Percentiles rank a stretch among this genome's conserved stretches.
Conservation (phyloP, 2,329 filamentous ascomycete species). For the Podosphaera aphanis region DNA sequence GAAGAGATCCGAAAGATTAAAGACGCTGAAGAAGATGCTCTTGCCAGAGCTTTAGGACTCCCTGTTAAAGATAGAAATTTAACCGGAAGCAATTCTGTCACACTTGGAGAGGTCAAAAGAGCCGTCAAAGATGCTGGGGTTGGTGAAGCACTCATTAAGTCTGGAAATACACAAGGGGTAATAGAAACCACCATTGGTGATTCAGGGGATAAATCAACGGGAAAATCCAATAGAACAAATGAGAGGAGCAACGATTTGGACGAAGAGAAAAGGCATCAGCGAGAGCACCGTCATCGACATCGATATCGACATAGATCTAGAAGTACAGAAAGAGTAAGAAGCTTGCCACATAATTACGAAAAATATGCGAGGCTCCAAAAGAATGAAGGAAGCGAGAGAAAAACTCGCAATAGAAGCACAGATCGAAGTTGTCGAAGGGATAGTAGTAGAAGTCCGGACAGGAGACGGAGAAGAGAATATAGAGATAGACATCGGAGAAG, state of each 20-base stretch:
- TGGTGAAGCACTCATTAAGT: conserved; percentile 17
- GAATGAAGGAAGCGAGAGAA: conserved; percentile 8
- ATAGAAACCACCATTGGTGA: conserved; percentile 1
- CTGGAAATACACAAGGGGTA: conserved; percentile 5
- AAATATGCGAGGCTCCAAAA: conserved; percentile 9
- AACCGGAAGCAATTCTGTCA: conserved; percentile 45
- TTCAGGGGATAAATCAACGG: conserved; percentile 3
- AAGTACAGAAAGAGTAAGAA: conserved; percentile 9
- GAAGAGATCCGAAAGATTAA: conserved; percentile 67
- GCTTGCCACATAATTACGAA: conserved; percentile 12
- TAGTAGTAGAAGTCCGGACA: conserved; percentile 14
- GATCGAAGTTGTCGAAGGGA: conserved; percentile 9
- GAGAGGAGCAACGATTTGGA: conserved; percentile 14
- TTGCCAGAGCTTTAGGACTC: conserved; percentile 60
- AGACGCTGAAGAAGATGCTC: conserved; percentile 78
- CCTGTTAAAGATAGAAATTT: conserved; percentile 35
- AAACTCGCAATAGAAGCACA: conserved; percentile 10
- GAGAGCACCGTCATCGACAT: conserved; percentile 5
- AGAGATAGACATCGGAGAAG: conserved; percentile 6
- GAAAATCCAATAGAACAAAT: conserved; percentile 3
- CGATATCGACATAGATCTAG: conserved; percentile 11
- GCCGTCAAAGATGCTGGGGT: conserved; percentile 24
- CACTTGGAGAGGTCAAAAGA: conserved; percentile 33
- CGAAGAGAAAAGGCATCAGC: conserved; percentile 12
- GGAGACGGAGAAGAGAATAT: conserved; percentile 10